Percentiles rank a stretch among this genome's conserved stretches.
Conservation (phyloP, 176 grass and related monocot genomes). For the Bothriochloa decipiens region DNA sequence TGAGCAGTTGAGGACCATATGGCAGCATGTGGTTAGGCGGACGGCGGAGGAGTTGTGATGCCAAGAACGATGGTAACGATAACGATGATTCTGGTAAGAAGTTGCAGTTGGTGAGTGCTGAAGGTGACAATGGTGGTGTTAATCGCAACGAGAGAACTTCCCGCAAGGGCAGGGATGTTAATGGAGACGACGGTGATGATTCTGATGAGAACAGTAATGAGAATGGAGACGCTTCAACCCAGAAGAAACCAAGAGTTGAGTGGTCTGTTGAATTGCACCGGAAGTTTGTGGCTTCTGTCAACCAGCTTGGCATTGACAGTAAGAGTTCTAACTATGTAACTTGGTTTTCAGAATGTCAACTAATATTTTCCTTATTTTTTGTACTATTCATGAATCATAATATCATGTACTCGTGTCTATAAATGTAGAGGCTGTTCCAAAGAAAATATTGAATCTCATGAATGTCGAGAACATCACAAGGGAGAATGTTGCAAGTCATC, state of each 20-base stretch:
- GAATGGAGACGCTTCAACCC: conserved; percentile 31
- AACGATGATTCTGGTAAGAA: conserved; percentile 54
- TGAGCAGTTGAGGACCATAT: conserved; percentile 80
- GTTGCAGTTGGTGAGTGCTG: conserved; percentile 23
- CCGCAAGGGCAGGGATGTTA: conserved; percentile 60
- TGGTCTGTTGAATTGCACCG: conserved; percentile 85
- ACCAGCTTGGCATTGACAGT: conserved; percentile 93
- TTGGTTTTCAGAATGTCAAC: not conserved
- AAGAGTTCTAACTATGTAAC: conserved; percentile 39
- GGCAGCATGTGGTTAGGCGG: conserved; percentile 92
- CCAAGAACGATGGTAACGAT: conserved; percentile 39
- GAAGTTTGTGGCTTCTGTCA: conserved; percentile 86
- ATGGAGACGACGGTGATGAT: conserved; percentile 62
- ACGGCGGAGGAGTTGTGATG: conserved; percentile 53
- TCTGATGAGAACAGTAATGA: conserved; percentile 67
- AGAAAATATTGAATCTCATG: conserved; percentile 92
- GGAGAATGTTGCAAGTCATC: conserved; percentile 98
- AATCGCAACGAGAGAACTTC: conserved; percentile 49
- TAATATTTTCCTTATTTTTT: conserved; percentile 17
- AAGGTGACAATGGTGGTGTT: conserved; percentile 49
- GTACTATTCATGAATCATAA: not conserved
- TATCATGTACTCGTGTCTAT: not conserved
- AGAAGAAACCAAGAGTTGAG: conserved; percentile 82
- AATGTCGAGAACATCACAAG: conserved; percentile 84
- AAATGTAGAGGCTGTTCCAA: conserved; percentile 86